Evolutionary conservation across 495 filamentous ascomycete genomes (phyloP).

Genomic region (Penicillium silybi): DNA sequence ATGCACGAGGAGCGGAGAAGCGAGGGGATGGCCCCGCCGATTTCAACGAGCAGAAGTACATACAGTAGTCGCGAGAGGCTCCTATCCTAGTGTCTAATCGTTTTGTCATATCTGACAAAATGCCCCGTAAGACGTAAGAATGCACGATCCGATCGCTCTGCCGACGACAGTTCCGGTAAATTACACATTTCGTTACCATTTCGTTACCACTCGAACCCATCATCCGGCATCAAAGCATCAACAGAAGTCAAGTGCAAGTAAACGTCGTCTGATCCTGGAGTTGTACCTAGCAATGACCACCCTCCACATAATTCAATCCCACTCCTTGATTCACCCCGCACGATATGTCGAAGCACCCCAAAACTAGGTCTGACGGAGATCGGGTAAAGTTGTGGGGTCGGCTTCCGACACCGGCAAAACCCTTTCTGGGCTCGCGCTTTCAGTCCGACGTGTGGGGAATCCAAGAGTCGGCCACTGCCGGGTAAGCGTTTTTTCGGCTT

Average conservation of each 20-base stretch:
- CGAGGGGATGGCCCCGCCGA: slow-evolving; percentile 11
- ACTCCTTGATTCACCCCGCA: neutral
- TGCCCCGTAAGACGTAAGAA: neutral
- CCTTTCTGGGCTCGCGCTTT: slow-evolving; percentile 7
- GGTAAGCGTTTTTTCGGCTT: slow-evolving; percentile 23
- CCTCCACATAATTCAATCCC: neutral
- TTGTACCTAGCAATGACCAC: neutral
- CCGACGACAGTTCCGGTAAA: slow-evolving; percentile 7
- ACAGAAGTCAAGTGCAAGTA: neutral
- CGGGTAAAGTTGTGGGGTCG: slow-evolving; percentile 12
- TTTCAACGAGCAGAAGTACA: neutral
- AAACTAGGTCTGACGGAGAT: neutral
- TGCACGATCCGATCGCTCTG: neutral
- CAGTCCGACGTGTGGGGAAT: slow-evolving; percentile 15
- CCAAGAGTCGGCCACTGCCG: slow-evolving; percentile 4
- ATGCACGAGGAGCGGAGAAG: slow-evolving; percentile 9
- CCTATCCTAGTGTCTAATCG: too few relatives aligned
- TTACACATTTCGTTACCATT: neutral
- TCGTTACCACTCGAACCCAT: neutral
- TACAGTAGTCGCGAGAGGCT: too few relatives aligned
- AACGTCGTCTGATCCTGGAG: neutral
- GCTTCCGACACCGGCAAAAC: slow-evolving; percentile 22
- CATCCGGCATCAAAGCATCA: neutral
- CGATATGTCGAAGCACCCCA: neutral
- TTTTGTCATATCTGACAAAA: too few relatives aligned